These are phyloP conservation scores for Croton setiger DNA, from an alignment of 441 rosid species.

Conservation along the genomic window DNA sequence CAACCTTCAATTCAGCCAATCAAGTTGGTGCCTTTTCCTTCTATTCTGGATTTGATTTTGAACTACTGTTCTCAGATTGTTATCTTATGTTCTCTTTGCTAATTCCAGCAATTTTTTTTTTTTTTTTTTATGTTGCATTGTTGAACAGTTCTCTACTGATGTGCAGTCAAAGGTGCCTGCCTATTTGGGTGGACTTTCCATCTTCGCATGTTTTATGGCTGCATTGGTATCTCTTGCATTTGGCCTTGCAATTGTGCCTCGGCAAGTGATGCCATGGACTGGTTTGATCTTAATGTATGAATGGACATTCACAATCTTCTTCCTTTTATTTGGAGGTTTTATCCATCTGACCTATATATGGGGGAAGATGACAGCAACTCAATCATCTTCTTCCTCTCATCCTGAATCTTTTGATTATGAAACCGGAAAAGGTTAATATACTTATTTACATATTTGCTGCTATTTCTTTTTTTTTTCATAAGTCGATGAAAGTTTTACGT, in stretches of 20 bases:
- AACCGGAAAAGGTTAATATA: slow-evolving; percentile 66
- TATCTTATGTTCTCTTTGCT: not conserved
- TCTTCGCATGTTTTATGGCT: slow-evolving; percentile 49
- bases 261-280: slow-evolving; percentile 96
- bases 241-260: slow-evolving; percentile 67
- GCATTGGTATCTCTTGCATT: slow-evolving; percentile 53
- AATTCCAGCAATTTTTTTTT: slow-evolving; percentile 9
- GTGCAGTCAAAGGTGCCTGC: slow-evolving; percentile 59
- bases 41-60: not conserved
- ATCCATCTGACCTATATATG: slow-evolving; percentile 56
- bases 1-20: slow-evolving; percentile 46
- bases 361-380: slow-evolving; percentile 60
- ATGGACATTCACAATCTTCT: slow-evolving; percentile 83
- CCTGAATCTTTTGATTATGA: slow-evolving; percentile 55
- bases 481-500: not conserved
- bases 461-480: not conserved
- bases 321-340: slow-evolving; percentile 67
- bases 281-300: slow-evolving; percentile 84
- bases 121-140: slow-evolving; percentile 22
- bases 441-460: not conserved
- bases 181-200: slow-evolving; percentile 62
- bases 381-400: slow-evolving; percentile 37
- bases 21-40: slow-evolving; percentile 44
- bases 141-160: slow-evolving; percentile 45
- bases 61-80: not conserved